Conservation (phyloP, 192 early-diverging fungal genomes). For the Pecoramyces ruminantium region DNA sequence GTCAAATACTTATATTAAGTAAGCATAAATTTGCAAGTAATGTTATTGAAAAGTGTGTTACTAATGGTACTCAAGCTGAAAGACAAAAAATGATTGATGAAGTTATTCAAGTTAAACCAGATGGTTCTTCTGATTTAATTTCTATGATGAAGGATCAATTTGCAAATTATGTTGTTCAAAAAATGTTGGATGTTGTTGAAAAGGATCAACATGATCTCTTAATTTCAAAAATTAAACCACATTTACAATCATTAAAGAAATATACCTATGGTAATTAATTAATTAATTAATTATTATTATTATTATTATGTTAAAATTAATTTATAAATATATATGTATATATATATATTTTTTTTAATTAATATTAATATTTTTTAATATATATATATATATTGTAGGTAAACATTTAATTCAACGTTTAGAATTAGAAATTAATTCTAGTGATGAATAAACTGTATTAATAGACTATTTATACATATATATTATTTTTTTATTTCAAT, state of each 20-base stretch:
- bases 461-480: no score
- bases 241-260: constrained; percentile 80
- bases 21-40: constrained; percentile 99
- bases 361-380: neutral
- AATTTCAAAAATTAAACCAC: constrained; percentile 82
- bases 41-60: constrained; percentile 96
- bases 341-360: no score
- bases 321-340: no score
- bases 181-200: constrained; percentile 96
- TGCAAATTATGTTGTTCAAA: constrained; percentile 98
- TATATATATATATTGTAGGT: neutral
- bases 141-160: constrained; percentile 99
- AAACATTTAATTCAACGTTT: neutral
- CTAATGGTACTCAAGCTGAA: constrained; percentile 72
- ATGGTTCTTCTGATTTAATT: constrained; percentile 70
- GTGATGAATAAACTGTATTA: neutral
- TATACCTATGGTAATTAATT: constrained; percentile 88
- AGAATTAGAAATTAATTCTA: neutral
- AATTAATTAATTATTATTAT: neutral
- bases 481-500: no score
- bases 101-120: constrained; percentile 64
- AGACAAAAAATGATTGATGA: constrained; percentile 83
- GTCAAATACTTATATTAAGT: constrained; percentile 77
- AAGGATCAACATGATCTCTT: constrained; percentile 74
- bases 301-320: no score